These are phyloP conservation scores for Candida stauntonica DNA, from an alignment of 805 yeast species.

Conservation along the genomic window DNA sequence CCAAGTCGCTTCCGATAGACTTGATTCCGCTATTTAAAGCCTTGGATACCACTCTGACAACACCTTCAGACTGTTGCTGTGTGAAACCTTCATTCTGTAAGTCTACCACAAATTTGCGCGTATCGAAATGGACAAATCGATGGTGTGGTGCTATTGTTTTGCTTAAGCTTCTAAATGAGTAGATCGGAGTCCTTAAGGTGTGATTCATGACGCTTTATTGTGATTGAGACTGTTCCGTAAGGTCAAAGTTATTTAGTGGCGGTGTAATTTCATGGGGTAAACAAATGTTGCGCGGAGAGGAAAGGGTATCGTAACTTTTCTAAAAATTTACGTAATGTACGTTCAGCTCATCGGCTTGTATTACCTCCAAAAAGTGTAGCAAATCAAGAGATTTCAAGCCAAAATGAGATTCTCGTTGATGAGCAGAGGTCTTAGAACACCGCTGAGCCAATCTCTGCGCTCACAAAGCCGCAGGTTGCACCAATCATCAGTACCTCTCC, in stretches of 20 bases:
- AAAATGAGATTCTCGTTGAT: too few species aligned
- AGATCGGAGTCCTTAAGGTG: too few species aligned
- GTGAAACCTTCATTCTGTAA: constrained; percentile 61
- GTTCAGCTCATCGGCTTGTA: not conserved
- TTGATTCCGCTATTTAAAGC: constrained; percentile 80
- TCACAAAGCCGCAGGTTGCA: too few species aligned
- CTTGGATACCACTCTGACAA: constrained; percentile 65
- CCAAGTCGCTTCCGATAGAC: constrained; percentile 69
- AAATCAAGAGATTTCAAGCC: too few species aligned
- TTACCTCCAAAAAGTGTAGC: too few species aligned
- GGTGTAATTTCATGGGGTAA: constrained; percentile 1
- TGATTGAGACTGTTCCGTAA: too few species aligned
- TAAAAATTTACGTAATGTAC: not conserved
- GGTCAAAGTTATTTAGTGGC: constrained; percentile 1
- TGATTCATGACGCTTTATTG: too few species aligned
- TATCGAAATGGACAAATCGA: constrained; percentile 23
- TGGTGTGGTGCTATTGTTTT: not conserved
- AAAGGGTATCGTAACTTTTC: not conserved
- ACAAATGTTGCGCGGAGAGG: too few species aligned
- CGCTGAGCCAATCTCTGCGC: too few species aligned
- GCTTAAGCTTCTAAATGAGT: too few species aligned
- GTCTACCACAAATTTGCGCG: constrained; percentile 23
- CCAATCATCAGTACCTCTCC: not conserved
- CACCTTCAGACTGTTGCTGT: constrained; percentile 71
- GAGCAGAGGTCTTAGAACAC: too few species aligned